Evolutionary conservation across 352 stramenopile genomes (phyloP), one percentile per base, ranked within the genome.

Genomic region (Plasmopara viticola): DNA sequence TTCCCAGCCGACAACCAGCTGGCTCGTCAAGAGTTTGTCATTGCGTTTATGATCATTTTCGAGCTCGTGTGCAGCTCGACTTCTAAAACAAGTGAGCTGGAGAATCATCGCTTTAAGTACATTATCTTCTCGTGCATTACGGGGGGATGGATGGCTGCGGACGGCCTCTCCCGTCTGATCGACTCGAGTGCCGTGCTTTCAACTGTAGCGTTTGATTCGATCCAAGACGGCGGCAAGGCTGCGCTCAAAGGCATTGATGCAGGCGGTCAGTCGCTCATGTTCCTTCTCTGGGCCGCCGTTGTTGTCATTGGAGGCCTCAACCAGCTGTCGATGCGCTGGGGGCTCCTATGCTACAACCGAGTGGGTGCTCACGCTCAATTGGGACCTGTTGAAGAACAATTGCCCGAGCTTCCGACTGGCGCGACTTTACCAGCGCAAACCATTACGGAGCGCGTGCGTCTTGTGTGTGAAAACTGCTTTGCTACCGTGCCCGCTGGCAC

Each of bases 31-130:
- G 84, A 94, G 51, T 94, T 94, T 64, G 74, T 94, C 10, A 69
- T 94, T 51, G 79, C 81, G 35, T 94, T 94, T 58, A 79, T 87
- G 43, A 84, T 94, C 48, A 87, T 94, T 56, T 94, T 90, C 49
- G 63, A 90, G 58, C 69, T 94, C 31, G 65, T 94, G n/a, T 92
- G 78, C 47, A 70, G 66, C 41, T 90, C 79, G 1, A 55, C 53
- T 25, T 91, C 79, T 56, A 94, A 94, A 74, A 86, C 78, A 5
- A 65, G 62, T 8, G 84, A 94, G 43, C 62, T 91, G 18, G 84
- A 94, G 63, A 92, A 89, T 71, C 84, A 94, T 67, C 82, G 84
- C 13, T 87, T 94, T 72, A 94, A 94, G 68, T 94, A 94, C 54
- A 71, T 92, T 2, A 6, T 91, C n/a, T 86, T 94, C 43, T 80